Base-by-base conservation (phyloP, 352 stramenopile genomes). In the Globisporangium lucens region DNA sequence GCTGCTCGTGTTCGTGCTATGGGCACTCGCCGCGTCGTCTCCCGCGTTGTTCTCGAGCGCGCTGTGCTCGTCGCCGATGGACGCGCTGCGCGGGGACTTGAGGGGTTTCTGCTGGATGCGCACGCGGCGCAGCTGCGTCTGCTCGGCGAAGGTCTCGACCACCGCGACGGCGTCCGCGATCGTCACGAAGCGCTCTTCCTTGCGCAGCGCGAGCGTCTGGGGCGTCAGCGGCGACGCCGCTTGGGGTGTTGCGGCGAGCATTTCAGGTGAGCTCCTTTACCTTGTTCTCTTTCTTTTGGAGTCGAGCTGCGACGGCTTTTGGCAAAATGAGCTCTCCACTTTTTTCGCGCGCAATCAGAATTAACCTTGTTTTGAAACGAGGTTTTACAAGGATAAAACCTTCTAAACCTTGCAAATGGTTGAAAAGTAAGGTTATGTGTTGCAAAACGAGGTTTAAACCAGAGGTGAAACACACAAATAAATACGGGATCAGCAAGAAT, bases 131-230 rank as follows among this genome's bases (percentile, higher is more conserved):
- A 75, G 76, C 73, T 91, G 83, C 51, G 65, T 77, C 56, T 82
- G 74, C 66, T 78, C 73, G 1, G 81, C 81, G 61, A 89, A 90
- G 15, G 74, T 73, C 70, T 90, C 76, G 65, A 91, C 73, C 20
- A 81, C 79, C 2, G 81, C 81, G 41, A 91, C 71, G 33, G 83
- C 83, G 61, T 89, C 83, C 4, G 82, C 71, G 69, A 91, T 78
- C 66, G 78, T 88, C 30, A 75, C 71, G 68, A 77, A 91, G 56
- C 83, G 83, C 65, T 85, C 72, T 53, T 89, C 78, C 73, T 90
- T 91, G 41, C 80, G 74, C 67, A 87, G 69, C 70, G 53, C 53
- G 24, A 35, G 52, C 27, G 24, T 47, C 46, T 35, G 61, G 43
- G 63, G 29, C 24, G 30, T n/a, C 24, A n/a, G 51, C 20, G 24